Conservation (phyloP, 345 rosid species). For the Litchi chinensis region DNA sequence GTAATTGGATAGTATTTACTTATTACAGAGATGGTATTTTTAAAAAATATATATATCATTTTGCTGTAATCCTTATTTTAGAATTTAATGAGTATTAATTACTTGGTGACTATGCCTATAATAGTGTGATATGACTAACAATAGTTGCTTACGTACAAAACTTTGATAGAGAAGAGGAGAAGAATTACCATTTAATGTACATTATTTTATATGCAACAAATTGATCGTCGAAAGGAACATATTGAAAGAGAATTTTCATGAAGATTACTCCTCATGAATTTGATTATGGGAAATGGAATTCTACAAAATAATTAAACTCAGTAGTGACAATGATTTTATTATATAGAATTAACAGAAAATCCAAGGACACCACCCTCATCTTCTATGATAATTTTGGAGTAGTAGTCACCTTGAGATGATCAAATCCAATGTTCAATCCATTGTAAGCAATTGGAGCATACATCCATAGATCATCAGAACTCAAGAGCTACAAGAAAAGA, state of each 20-base stretch:
- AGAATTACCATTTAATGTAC: slow-evolving; percentile 7
- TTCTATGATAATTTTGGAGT: slow-evolving; percentile 28
- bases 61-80: too few relatives aligned
- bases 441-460: slow-evolving; percentile 89
- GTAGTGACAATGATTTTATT: slow-evolving; percentile 24
- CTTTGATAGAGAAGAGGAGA: neutral
- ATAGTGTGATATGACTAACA: too few relatives aligned
- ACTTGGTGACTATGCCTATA: too few relatives aligned
- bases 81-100: too few relatives aligned
- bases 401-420: slow-evolving; percentile 42
- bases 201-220: neutral
- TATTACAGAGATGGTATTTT: too few relatives aligned
- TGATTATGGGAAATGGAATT: neutral
- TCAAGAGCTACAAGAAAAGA: slow-evolving; percentile 51
- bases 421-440: slow-evolving; percentile 76
- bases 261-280: slow-evolving; percentile 12
- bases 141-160: neutral
- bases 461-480: slow-evolving; percentile 95
- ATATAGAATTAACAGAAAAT: slow-evolving; percentile 9
- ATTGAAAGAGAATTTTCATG: neutral
- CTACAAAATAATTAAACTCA: slow-evolving; percentile 2
- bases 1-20: too few relatives aligned
- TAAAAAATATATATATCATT: too few relatives aligned
- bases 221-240: neutral
- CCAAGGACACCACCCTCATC: neutral